Evolutionary conservation across 306 rosid species (phyloP), one percentile per base, ranked within the genome.

Genomic region (Lathyrus tuberosus): DNA sequence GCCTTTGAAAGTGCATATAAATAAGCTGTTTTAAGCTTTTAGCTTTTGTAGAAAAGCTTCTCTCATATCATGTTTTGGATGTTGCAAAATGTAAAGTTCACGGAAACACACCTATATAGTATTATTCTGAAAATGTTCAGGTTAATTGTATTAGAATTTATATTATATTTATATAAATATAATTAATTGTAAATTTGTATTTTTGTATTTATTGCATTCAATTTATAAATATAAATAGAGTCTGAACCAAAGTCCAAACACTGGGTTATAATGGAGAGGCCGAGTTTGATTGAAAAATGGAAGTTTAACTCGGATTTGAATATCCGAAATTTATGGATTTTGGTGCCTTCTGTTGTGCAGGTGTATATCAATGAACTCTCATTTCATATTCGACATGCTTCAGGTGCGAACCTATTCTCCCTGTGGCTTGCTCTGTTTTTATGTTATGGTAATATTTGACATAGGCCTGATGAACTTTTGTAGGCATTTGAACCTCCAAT

Each of bases 401-500:
- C 89, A 91, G 96, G 99, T 94, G 41, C 58, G 78, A 76, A 80
- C 72, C 56, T 40, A 71, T 75, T 66, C 56, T 44, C 72, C 56
- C 4, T 18, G 44, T 24, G 51, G 60, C 28, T 49, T 56, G 37
- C 49, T 52, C 14, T 17, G 65, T 68, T 15, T 73, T 6, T 37
- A 18, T 74, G 56, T 65, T 51, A 38, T 56, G 41, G 43, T 51
- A 18, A 64, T 58, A 6, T 49, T 60, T 74, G 57, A 78, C 56
- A 53, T 28, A 52, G 54, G 46, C 58, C 15, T 22, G 33, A 37
- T 62, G 64, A 46, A 66, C 78, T 66, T 13, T 53, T 49, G 47
- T 75, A 94, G 98, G 96, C 86, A 79, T 94, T 94, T 69, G 97
- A 94, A 84, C 96, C 98, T 57, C 98, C 97, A 8, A 70, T 94